Conservation (phyloP, 1,284 basidiomycete genomes). For the Fomitopsis betulina region DNA sequence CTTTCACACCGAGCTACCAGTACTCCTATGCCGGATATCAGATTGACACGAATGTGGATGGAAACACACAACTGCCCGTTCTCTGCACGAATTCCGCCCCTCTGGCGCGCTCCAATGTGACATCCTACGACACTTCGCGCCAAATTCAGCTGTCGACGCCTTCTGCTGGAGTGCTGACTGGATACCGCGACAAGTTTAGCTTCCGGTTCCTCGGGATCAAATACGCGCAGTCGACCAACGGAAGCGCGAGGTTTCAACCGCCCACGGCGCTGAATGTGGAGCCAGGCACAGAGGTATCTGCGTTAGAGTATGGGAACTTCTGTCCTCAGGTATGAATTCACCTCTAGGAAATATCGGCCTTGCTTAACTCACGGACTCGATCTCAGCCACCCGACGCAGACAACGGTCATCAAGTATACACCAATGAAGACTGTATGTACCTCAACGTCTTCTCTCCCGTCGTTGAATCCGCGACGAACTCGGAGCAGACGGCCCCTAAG, state of each 20-base stretch:
- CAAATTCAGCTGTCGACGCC: constrained; percentile 8
- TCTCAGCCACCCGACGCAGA: constrained; percentile 10
- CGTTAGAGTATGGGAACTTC: constrained; percentile 7
- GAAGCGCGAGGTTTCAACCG: constrained; percentile 7
- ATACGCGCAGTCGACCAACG: constrained; percentile 8
- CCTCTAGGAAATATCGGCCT: too few relatives aligned
- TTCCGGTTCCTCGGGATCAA: constrained; percentile 12
- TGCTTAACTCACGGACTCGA: neutral
- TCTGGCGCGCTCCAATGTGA: constrained; percentile 11
- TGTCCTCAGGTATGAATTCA: constrained; percentile 9
- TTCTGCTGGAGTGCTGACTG: constrained; percentile 9
- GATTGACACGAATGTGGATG: neutral
- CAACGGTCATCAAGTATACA: constrained; percentile 7
- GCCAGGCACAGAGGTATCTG: constrained; percentile 3
- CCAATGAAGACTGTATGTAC: constrained; percentile 9
- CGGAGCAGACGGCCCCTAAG: constrained; percentile 1
- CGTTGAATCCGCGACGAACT: constrained; percentile 3
- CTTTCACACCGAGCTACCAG: constrained; percentile 5
- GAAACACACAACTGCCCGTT: constrained; percentile 1
- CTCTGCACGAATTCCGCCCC: constrained; percentile 15
- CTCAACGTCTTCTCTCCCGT: constrained; percentile 11
- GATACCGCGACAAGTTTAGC: constrained; percentile 13
- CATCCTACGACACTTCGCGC: constrained; percentile 10
- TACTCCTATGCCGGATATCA: neutral
- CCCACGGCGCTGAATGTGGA: constrained; percentile 1